Evolutionary conservation across 495 filamentous ascomycete genomes (phyloP), one percentile per base, ranked within the genome.

Genomic region (Penicillium alfredii): DNA sequence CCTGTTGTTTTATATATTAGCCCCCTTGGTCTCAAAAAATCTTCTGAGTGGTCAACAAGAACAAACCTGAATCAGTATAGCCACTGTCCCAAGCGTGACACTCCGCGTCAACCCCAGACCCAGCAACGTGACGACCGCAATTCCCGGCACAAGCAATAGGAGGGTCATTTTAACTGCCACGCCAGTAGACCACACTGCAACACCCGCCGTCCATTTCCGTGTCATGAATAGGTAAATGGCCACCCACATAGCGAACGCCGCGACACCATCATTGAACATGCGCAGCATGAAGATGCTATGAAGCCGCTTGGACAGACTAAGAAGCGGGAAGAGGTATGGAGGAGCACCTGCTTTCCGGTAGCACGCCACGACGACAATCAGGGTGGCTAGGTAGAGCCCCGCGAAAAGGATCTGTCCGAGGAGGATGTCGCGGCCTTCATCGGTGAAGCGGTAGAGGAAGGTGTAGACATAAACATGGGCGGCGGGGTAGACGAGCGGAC

Each of bases 101-200:
- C 79, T 78, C 14, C 70, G 67, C 25, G 62, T 53, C 33, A 83
- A 64, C 0, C 83, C 83, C 30, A 80, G 53, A 6, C 78, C 81
- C 19, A 90, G 76, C 28, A 90, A 75, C 11, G 87, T 61, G 11
- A 89, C 58, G 3, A 85, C 56, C 0, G 75, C 86, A 32, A 98
- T 70, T 0, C 84, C 89, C 1, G 92, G 92, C 13, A 86, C 74
- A 6, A 78, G 74, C 13, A 97, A 71, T 15, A 97, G 71, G 18
- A 94, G 53, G 11, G 84, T 87, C 92, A 98, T 98, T 64, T 98
- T 98, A 50, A 90, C 72, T 3, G 80, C 84, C n/a, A 96, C 64
- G 5, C 85, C 88, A 47, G 73, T 66, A 15, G 84, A 84, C 68
- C 86, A 97, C 11, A 74, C 60, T 5, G 84, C 51, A 25, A 81